Conservation (phyloP, 2,329 filamentous ascomycete species). For the Fusarium sp. region DNA sequence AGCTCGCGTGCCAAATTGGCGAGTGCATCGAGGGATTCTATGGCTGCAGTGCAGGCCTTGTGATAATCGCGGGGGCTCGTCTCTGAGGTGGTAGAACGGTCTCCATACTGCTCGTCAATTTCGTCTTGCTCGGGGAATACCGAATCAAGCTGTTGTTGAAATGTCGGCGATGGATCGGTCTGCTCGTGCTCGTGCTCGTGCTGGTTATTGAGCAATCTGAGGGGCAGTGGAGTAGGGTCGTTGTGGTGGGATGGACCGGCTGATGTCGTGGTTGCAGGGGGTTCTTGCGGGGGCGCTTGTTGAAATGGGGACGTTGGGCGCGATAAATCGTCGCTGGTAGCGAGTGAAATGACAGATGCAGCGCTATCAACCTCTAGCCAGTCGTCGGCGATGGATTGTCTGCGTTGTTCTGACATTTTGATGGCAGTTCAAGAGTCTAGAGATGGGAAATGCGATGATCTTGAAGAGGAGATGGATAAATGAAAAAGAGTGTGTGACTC, state of each 20-base stretch:
- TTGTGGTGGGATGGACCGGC: background rate
- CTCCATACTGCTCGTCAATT: too few relatives aligned
- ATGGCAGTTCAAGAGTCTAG: background rate
- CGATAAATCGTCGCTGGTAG: conserved; percentile 1
- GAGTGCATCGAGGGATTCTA: conserved; percentile 3
- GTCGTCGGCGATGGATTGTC: conserved; percentile 40
- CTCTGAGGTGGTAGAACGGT: too few relatives aligned
- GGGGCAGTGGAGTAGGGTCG: background rate
- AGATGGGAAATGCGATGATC: too few relatives aligned
- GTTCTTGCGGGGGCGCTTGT: background rate
- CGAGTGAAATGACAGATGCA: conserved; percentile 39
- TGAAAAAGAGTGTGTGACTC: background rate
- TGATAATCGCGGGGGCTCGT: conserved; percentile 24
- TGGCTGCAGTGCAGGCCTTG: conserved; percentile 13
- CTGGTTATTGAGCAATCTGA: background rate
- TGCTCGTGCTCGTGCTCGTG: too few relatives aligned
- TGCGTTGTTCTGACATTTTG: conserved; percentile 18
- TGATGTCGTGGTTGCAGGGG: background rate
- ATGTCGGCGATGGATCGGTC: background rate
- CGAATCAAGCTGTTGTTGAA: background rate
- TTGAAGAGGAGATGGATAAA: background rate
- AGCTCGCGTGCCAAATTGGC: conserved; percentile 7
- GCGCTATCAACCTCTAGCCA: conserved; percentile 43
- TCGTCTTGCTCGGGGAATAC: background rate
- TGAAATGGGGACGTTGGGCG: conserved; percentile 13